These are phyloP conservation scores for Xylaria sp. DNA, from an alignment of 495 filamentous ascomycete species.

Conservation along the genomic window DNA sequence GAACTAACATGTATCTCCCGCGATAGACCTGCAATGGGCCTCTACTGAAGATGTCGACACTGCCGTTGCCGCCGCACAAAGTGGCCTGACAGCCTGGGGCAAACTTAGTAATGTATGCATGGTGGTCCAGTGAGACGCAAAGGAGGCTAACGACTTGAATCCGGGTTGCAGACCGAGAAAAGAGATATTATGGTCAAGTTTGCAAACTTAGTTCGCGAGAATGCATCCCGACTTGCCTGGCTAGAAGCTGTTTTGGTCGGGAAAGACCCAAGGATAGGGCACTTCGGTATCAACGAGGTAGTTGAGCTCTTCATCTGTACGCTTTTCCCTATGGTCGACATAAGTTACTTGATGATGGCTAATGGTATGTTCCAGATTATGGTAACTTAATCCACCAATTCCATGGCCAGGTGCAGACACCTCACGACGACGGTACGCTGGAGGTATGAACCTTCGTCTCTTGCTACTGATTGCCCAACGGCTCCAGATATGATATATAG, in stretches of 20 bases:
- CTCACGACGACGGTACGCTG: conserved; percentile 30
- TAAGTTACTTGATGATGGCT: conserved; percentile 29
- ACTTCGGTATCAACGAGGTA: conserved; percentile 14
- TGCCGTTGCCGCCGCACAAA: conserved; percentile 65
- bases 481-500: background rate
- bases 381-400: conserved; percentile 22
- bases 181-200: conserved; percentile 59
- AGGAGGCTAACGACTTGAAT: background rate
- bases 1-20: background rate
- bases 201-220: conserved; percentile 55
- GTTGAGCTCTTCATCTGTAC: conserved; percentile 57
- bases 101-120: conserved; percentile 38
- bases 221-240: conserved; percentile 55
- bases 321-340: conserved; percentile 42
- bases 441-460: conserved; percentile 22
- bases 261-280: conserved; percentile 14
- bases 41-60: conserved; percentile 57
- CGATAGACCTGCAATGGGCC: conserved; percentile 21
- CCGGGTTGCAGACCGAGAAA: conserved; percentile 46
- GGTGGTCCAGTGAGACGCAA: too few relatives aligned
- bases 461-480: background rate
- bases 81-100: conserved; percentile 65
- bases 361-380: conserved; percentile 35
- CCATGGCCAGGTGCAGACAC: conserved; percentile 29
- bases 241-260: conserved; percentile 48